Evolutionary conservation across 1,284 basidiomycete genomes (phyloP), one percentile per base, ranked within the genome.

Genomic region (Papiliotrema laurentii): DNA sequence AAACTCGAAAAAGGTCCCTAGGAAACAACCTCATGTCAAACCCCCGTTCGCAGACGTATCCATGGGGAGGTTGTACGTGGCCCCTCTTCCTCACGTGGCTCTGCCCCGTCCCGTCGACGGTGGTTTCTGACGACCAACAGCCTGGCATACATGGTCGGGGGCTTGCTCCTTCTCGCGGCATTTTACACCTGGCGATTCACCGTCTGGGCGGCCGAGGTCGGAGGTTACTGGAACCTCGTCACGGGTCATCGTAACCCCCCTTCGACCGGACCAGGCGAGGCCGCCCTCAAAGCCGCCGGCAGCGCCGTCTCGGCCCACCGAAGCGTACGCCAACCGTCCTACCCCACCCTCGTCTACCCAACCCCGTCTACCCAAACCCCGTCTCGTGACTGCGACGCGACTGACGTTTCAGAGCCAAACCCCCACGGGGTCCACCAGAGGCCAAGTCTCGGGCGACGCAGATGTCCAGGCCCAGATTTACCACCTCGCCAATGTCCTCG

Each of bases 161-260:
- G 58, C 21, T 61, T 74, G 13, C 13, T 61, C 28, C 54, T 59
- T n/a, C 34, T 74, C 16, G 44, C 50, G n/a, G 60, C 52, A 14
- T 72, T 72, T 59, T 74, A 74, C 56, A 54, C 58, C 33, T 74
- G 71, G 70, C 50, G 71, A 27, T 54, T 69, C 43, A 72, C 69
- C 9, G 60, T 71, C 36, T 73, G 69, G 70, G 72, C 71, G 2
- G 38, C 44, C 22, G 54, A 72, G 7, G 68, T 59, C 2, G 72
- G 72, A 13, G 72, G 72, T 3, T 74, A 74, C 54, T 73, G 71
- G 71, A 66, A 69, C 31, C 58, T 73, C 35, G 51, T 70, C 50
- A 71, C 69, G 2, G 71, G 72, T 2, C 51, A 54, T 28, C 60
- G 65, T 14, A 43, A 50, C 7, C 35, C 52, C 4, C 59, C 60